These are phyloP conservation scores for Myriosclerotinia duriaeana DNA, from an alignment of 2,329 filamentous ascomycete genomes.

Conservation along the genomic window DNA sequence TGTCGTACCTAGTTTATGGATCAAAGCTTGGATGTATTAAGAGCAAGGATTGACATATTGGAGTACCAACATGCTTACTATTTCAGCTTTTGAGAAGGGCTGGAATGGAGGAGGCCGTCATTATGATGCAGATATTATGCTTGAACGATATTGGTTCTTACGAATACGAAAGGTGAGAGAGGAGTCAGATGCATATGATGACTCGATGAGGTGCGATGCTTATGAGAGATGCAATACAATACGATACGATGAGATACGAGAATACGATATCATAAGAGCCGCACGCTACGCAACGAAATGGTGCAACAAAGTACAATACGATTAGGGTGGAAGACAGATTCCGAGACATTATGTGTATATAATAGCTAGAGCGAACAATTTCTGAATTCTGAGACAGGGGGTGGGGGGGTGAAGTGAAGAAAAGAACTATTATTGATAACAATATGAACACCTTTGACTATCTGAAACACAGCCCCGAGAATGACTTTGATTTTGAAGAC, in stretches of 20 bases:
- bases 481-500: not conserved
- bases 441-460: not conserved
- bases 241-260: conserved; percentile 10
- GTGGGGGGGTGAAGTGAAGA: not conserved
- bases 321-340: not conserved
- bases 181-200: not conserved
- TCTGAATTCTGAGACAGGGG: not conserved
- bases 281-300: not conserved
- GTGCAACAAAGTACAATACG: not conserved
- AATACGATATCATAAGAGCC: conserved; percentile 6
- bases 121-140: not conserved
- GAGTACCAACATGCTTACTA: not conserved
- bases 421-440: not conserved
- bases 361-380: not conserved
- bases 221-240: not conserved
- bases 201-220: not conserved
- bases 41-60: conserved; percentile 9
- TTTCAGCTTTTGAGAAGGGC: not conserved
- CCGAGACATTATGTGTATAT: not conserved
- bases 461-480: not conserved
- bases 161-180: not conserved
- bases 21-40: conserved; percentile 7
- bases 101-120: not conserved
- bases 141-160: not conserved
- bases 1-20: not conserved